Conservation (phyloP, 2,329 filamentous ascomycete genomes). For the Colletotrichum tropicale region DNA sequence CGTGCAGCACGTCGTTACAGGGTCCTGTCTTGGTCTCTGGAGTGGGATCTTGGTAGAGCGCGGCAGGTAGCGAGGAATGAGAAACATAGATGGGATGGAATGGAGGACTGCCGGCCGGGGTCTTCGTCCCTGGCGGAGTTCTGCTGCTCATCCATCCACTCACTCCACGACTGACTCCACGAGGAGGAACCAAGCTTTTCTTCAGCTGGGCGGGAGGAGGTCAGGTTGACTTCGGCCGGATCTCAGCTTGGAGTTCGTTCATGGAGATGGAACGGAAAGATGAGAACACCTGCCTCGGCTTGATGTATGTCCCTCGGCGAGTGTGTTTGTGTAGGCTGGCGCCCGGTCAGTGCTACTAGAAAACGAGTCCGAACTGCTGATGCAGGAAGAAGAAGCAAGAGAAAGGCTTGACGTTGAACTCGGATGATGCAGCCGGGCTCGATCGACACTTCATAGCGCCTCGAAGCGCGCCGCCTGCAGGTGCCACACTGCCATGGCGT, state of each 20-base stretch:
- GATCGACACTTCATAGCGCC: constrained; percentile 10
- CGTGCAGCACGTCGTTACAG: not conserved
- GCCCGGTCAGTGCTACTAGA: not conserved
- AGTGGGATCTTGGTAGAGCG: not conserved
- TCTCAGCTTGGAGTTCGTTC: not conserved
- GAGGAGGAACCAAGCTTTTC: not conserved
- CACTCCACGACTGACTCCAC: not conserved
- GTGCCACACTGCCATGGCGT: not conserved
- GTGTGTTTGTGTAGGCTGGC: not conserved
- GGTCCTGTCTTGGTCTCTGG: not conserved
- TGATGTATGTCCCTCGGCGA: not conserved
- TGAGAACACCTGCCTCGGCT: not conserved
- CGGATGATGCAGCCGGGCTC: constrained; percentile 7
- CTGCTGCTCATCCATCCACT: not conserved
- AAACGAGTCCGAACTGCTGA: not conserved
- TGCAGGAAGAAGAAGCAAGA: not conserved
- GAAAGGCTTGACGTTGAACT: not conserved
- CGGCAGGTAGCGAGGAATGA: not conserved
- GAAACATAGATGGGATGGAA: constrained; percentile 13
- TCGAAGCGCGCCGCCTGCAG: not conserved
- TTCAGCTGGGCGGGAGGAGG: not conserved
- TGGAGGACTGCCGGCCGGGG: not conserved
- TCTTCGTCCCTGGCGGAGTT: not conserved
- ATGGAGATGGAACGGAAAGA: not conserved
- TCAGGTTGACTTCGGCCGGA: not conserved